phyloP scores from a whole-genome alignment of 2,329 filamentous ascomycete genomes.

The Aspergillus unguis region DNA sequence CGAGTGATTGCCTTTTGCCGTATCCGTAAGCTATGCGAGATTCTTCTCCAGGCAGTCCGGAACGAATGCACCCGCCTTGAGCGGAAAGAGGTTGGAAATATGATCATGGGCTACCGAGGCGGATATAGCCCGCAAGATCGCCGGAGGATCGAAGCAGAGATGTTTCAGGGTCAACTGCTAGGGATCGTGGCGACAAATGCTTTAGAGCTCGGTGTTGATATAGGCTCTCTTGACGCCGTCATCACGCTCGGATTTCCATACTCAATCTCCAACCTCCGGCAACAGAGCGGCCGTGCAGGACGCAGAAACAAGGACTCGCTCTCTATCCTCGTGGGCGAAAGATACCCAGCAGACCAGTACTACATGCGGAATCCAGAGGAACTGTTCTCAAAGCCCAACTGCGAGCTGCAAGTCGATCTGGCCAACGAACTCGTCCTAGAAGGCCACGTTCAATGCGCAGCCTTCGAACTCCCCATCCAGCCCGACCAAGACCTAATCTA shows the following conservation, averaged over 20 bases:
- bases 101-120: conserved; percentile 93
- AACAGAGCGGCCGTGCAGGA: conserved; percentile 91
- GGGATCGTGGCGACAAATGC: conserved; percentile 94
- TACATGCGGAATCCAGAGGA: conserved; percentile 97
- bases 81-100: conserved; percentile 67
- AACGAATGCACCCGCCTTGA: conserved; percentile 71
- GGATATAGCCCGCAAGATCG: conserved; percentile 92
- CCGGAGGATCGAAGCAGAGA: conserved; percentile 82
- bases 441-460: conserved; percentile 92
- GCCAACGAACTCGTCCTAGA: conserved; percentile 86
- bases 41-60: conserved; percentile 74
- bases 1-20: conserved; percentile 90
- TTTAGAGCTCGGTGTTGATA: conserved; percentile 90
- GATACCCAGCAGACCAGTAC: conserved; percentile 86
- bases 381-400: conserved; percentile 85
- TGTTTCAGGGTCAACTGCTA: conserved; percentile 93
- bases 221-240: conserved; percentile 89
- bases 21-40: conserved; percentile 83
- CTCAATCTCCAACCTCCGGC: conserved; percentile 87
- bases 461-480: conserved; percentile 90
- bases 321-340: conserved; percentile 83
- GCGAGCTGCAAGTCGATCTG: conserved; percentile 85
- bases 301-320: conserved; percentile 90
- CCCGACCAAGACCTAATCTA: conserved; percentile 71
- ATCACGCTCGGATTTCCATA: conserved; percentile 94